These are phyloP conservation scores for Magnolia kwangsiensis DNA, from an alignment of 164 flowering plant genomes.

Conservation along the genomic window DNA sequence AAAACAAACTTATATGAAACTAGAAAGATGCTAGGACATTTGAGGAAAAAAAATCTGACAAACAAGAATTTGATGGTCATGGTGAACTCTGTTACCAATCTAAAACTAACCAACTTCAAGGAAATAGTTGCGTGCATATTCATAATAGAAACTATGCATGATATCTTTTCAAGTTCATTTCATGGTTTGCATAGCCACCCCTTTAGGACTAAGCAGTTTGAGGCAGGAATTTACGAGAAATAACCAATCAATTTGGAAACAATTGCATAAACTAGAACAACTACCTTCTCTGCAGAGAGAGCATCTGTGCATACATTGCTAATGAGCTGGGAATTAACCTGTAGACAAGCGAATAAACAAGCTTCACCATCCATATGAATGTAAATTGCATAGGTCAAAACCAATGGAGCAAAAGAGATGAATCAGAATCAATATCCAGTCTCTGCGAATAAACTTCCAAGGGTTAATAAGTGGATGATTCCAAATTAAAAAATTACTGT, in stretches of 20 bases:
- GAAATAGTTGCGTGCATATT: background rate
- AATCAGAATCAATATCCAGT: background rate
- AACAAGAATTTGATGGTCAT: background rate
- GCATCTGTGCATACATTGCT: conserved; percentile 99
- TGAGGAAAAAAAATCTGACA: background rate
- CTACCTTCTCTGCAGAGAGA: conserved; percentile 98
- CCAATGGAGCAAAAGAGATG: background rate
- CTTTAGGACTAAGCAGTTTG: background rate
- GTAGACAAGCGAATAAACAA: conserved; percentile 16
- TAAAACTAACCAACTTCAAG: background rate
- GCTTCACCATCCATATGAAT: background rate
- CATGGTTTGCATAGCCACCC: background rate
- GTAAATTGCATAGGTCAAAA: background rate
- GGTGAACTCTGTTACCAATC: background rate
- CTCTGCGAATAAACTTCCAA: background rate
- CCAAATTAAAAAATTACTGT: background rate
- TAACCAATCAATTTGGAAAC: background rate
- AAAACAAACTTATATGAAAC: background rate
- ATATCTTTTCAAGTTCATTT: background rate
- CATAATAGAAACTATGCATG: background rate
- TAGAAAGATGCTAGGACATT: too few species aligned
- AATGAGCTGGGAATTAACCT: conserved; percentile 98
- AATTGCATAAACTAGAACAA: background rate
- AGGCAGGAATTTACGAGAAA: background rate
- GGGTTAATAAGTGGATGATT: background rate